phyloP scores from a whole-genome alignment of 2,329 filamentous ascomycete genomes.

The Neopestalotiopsis sp. region DNA sequence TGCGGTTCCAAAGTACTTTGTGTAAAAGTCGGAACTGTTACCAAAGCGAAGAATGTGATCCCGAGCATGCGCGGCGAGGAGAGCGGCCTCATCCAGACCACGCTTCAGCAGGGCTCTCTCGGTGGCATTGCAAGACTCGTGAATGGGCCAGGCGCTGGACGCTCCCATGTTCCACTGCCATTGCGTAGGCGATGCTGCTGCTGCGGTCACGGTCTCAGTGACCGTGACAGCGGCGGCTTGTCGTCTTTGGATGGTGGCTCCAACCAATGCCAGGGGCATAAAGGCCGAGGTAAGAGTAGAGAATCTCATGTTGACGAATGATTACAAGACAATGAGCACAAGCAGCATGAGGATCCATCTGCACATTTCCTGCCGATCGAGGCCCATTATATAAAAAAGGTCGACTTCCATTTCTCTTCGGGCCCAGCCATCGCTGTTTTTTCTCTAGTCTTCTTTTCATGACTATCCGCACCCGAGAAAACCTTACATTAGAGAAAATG shows the following conservation, averaged over 20 bases:
- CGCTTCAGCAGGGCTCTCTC: conserved; percentile 59
- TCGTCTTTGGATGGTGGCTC: conserved; percentile 17
- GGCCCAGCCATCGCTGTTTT: background rate
- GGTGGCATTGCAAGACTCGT: conserved; percentile 70
- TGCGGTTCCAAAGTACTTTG: conserved; percentile 70
- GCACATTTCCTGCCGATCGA: background rate
- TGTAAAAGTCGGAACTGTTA: conserved; percentile 62
- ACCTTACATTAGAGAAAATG: background rate
- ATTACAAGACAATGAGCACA: background rate
- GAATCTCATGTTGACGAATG: background rate
- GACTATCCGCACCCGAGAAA: background rate
- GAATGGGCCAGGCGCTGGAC: conserved; percentile 52
- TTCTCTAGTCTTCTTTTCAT: background rate
- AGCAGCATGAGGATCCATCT: background rate
- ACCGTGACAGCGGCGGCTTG: conserved; percentile 22
- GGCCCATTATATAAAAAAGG: background rate
- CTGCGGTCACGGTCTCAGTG: conserved; percentile 20
- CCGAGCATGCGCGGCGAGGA: conserved; percentile 64
- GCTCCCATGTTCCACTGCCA: conserved; percentile 29
- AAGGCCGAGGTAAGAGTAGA: background rate
- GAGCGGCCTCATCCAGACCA: conserved; percentile 63
- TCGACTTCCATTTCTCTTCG: background rate
- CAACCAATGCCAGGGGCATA: background rate
- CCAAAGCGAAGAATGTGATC: conserved; percentile 66
- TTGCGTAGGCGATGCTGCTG: conserved; percentile 10